Evolutionary conservation across 2,329 filamentous ascomycete species (phyloP), one percentile per base, ranked within the genome.

Genomic region (Colletotrichum sp.): DNA sequence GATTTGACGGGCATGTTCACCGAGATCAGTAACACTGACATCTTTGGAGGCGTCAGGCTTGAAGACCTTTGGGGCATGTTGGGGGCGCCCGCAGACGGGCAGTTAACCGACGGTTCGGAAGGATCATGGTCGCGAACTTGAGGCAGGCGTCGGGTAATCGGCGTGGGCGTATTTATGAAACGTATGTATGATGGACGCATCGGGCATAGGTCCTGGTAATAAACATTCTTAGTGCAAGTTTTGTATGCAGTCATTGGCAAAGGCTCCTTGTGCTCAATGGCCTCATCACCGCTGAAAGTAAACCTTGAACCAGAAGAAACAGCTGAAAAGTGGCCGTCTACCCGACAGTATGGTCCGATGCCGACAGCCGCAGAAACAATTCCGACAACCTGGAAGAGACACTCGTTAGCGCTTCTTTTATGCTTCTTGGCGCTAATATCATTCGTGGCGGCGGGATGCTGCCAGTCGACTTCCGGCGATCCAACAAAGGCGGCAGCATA

Each of bases 1-100:
- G 72, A 74, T 8, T 28, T 74, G 44, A 71, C 72, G 26, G 72
- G 59, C 13, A 66, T 74, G 72, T 71, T 74, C 44, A 74, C 67
- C 1, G 72, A 74, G 13, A 74, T 74, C 49, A 71, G 72, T 26
- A 74, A 71, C 16, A 71, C 72, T 5, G 66, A 74, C 12, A 9
- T 74, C 1, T 71, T 74, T 12, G 67, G 72, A 9, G 72, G 72
- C 7, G 67, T 74, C 6, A 55, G 72, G 13, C 28, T 71, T 5
- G 72, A 74, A 1, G 32, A 74, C 9, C 72, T 74, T 5, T 74
- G 67, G 67, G 67, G 72, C 1, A 74, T 71, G 72, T 28, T 71
- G 0, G 67, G 72, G 0, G 39, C 67, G 5, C 26, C 28, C 26
- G 59, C 59, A n/a, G 60, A 65, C 13, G 60, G 66, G 32, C 72